Evolutionary conservation across 768 basidiomycete genomes (phyloP).

Genomic region (Saitozyma podzolica): DNA sequence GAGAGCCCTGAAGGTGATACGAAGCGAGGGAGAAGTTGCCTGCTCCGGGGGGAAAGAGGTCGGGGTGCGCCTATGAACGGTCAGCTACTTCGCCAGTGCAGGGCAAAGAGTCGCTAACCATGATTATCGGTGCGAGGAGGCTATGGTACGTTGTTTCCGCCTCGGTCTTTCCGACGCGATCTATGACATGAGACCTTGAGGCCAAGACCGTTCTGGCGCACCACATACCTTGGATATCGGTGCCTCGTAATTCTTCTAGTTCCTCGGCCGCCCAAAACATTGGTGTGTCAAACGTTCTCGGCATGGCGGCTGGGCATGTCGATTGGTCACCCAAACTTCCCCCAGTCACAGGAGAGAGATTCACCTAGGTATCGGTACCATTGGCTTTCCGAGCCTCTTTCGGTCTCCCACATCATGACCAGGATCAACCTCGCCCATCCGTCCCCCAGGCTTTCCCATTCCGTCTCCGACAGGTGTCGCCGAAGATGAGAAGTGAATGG

Average conservation of each 20-base stretch:
- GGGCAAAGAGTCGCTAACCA: constrained; percentile 48
- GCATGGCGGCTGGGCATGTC: constrained; percentile 62
- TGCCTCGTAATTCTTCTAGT: constrained; percentile 72
- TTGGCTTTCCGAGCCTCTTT: constrained; percentile 62
- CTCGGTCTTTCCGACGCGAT: constrained; percentile 80
- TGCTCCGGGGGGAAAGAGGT: constrained; percentile 60
- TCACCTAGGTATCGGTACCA: constrained; percentile 74
- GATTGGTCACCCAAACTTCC: background rate
- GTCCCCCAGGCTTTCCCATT: constrained; percentile 68
- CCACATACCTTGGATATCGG: constrained; percentile 72
- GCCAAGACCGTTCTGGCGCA: background rate
- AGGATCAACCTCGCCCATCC: constrained; percentile 89
- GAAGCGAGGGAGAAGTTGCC: constrained; percentile 66
- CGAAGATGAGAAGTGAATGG: constrained; percentile 72
- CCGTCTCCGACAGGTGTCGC: constrained; percentile 60
- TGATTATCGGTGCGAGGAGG: constrained; percentile 69
- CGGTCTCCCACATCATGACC: constrained; percentile 93
- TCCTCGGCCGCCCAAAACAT: constrained; percentile 90
- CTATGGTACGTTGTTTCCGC: constrained; percentile 71
- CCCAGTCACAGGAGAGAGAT: constrained; percentile 28
- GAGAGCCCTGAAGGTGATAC: constrained; percentile 87
- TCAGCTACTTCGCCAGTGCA: constrained; percentile 47
- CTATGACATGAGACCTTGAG: constrained; percentile 53
- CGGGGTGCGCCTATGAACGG: constrained; percentile 28
- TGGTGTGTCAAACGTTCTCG: constrained; percentile 74